Evolutionary conservation across 495 filamentous ascomycete species (phyloP).

Genomic region (Penicillium samsonianum): DNA sequence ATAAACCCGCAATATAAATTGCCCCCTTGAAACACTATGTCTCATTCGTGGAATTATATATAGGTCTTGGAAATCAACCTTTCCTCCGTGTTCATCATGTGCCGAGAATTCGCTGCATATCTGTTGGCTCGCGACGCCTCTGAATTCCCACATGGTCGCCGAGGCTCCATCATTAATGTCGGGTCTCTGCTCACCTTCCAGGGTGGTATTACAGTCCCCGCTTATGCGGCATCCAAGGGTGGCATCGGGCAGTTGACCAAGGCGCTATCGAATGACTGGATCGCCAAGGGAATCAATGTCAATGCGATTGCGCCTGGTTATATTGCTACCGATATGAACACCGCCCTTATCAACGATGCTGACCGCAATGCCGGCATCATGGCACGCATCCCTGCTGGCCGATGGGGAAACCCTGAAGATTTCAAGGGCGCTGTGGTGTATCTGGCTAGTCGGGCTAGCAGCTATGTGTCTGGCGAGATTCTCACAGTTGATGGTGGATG

Average conservation of each 20-base stretch:
- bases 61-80: slow-evolving; percentile 84
- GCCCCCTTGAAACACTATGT: not conserved
- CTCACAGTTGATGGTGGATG: slow-evolving; percentile 88
- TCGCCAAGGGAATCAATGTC: slow-evolving; percentile 71
- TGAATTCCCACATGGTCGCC: slow-evolving; percentile 52
- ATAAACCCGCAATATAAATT: not conserved
- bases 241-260: slow-evolving; percentile 87
- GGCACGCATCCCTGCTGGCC: slow-evolving; percentile 78
- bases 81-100: slow-evolving; percentile 77
- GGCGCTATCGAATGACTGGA: slow-evolving; percentile 85
- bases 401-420: slow-evolving; percentile 87
- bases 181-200: slow-evolving; percentile 86
- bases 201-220: slow-evolving; percentile 86
- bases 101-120: slow-evolving; percentile 82
- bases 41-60: slow-evolving; percentile 1
- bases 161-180: slow-evolving; percentile 84
- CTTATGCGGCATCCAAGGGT: slow-evolving; percentile 88
- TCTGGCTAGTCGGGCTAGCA: slow-evolving; percentile 72
- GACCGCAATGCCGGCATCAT: slow-evolving; percentile 70
- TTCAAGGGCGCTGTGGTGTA: slow-evolving; percentile 85
- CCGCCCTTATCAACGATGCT: slow-evolving; percentile 72
- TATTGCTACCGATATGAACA: slow-evolving; percentile 92
- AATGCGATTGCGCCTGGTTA: slow-evolving; percentile 83
- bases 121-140: slow-evolving; percentile 64
- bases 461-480: slow-evolving; percentile 79